A percentile compares a stretch with the other conserved stretches of the same genome.
Evolutionary conservation across 2,329 filamentous ascomycete species (phyloP).

Genomic region (Ascochyta rabiei): DNA sequence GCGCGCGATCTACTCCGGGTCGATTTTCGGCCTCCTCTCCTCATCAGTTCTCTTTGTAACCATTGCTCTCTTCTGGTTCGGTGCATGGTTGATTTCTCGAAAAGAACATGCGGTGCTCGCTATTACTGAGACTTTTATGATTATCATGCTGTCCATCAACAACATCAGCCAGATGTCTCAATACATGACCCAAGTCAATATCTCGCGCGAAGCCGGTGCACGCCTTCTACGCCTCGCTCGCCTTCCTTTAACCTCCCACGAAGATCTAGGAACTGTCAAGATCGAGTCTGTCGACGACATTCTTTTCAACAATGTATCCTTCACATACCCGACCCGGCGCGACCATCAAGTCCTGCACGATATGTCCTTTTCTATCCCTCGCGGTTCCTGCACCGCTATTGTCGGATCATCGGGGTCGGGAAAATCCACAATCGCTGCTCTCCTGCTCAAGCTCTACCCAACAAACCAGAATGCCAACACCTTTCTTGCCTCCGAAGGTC

Average conservation of each 20-base stretch:
- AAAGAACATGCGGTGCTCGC: conserved; percentile 59
- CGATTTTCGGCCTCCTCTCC: conserved; percentile 79
- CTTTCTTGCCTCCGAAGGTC: neutral
- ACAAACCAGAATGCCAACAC: conserved; percentile 13
- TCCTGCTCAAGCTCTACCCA: conserved; percentile 75
- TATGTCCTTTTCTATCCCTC: conserved; percentile 68
- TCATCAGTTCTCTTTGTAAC: conserved; percentile 73
- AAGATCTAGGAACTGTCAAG: conserved; percentile 58
- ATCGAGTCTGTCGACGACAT: conserved; percentile 59
- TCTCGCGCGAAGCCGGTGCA: conserved; percentile 73
- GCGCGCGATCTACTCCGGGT: conserved; percentile 70
- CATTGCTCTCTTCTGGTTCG: conserved; percentile 85
- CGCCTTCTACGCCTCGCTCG: conserved; percentile 73
- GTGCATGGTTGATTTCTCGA: conserved; percentile 65
- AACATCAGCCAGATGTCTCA: conserved; percentile 72
- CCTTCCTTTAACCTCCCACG: conserved; percentile 65
- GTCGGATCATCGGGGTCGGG: conserved; percentile 88
- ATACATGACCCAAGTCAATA: conserved; percentile 80
- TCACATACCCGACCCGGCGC: conserved; percentile 71
- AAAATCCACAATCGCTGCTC: conserved; percentile 80
- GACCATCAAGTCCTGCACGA: conserved; percentile 63
- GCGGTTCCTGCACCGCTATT: conserved; percentile 73
- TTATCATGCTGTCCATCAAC: conserved; percentile 82
- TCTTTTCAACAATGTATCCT: conserved; percentile 67
- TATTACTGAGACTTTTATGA: conserved; percentile 76